phyloP scores from a whole-genome alignment of 192 early-diverging fungal genomes.

The Entomortierella chlamydospora region DNA sequence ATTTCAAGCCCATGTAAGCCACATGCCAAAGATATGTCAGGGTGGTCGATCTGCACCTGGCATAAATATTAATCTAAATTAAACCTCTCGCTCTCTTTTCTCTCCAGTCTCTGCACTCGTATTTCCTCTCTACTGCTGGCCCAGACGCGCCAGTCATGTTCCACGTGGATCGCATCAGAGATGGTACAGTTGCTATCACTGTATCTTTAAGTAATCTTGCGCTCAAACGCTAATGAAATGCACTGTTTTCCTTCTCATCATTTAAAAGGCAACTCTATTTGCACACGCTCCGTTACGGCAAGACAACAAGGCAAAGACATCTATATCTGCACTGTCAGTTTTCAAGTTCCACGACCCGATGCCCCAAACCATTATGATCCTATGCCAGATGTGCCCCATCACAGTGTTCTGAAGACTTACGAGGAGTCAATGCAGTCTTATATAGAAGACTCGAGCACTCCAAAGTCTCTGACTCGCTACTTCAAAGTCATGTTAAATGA shows the following conservation, averaged over 20 bases:
- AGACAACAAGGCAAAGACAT: conserved; percentile 83
- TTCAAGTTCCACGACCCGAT: conserved; percentile 72
- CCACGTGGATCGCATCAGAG: conserved; percentile 75
- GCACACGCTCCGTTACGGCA: conserved; percentile 77
- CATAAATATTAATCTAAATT: no score
- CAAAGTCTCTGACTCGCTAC: conserved; percentile 16
- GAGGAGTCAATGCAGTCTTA: conserved; percentile 41
- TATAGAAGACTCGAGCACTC: conserved; percentile 38
- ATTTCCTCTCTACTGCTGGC: conserved; percentile 87
- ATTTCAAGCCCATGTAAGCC: conserved; percentile 72
- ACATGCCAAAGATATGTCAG: neutral
- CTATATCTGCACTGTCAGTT: conserved; percentile 81
- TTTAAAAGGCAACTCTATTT: conserved; percentile 62
- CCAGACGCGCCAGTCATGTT: conserved; percentile 82
- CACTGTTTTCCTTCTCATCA: neutral
- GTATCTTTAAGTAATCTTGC: neutral
- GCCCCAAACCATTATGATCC: conserved; percentile 76
- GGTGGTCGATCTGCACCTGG: neutral
- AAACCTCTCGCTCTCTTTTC: neutral
- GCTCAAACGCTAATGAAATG: neutral
- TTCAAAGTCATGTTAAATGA: conserved; percentile 29
- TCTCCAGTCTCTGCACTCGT: conserved; percentile 82
- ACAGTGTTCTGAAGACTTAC: conserved; percentile 37
- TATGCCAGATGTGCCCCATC: conserved; percentile 66
- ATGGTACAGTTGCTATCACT: conserved; percentile 59